Base-by-base conservation (phyloP, 2,329 filamentous ascomycete species). In the Aureobasidium sp. region DNA sequence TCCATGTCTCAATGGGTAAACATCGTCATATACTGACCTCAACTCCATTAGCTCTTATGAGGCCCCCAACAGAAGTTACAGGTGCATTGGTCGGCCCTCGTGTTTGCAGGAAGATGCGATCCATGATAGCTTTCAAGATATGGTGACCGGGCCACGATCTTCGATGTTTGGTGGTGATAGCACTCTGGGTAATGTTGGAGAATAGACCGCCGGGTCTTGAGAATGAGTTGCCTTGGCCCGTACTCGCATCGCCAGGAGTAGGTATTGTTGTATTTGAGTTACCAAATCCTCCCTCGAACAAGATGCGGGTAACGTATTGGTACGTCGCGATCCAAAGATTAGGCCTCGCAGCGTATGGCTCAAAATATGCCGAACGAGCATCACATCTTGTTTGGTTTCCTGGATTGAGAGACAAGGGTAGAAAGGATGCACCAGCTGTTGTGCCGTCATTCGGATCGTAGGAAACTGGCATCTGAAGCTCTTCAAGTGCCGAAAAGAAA, bases 351-450 rank as follows among this genome's bases (percentile, higher is more conserved):
- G 65, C 65, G 13, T 71, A 67, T 10, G 70, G 68, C 58, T 76
- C 73, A 57, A 72, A 74, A 61, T 79, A 77, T 5, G 72, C 72
- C n/a, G 64, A 66, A 13, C 73, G 67, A n/a, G 77, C 73, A 64
- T 76, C 75, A 5, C 73, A 75, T 34, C 77, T 72, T 39, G 72
- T 73, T 63, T 73, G 71, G 58, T 65, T 71, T 27, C 67, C 64
- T 5, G 74, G 73, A 61, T 76, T 67, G 3, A 76, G 61, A 59
- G 70, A 67, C 36, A 69, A 67, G 3, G 75, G 73, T 8, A 76
- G 64, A 63, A 74, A 76, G 50, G 72, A 74, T 11, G 71, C 71
- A 3, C 75, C 74, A 34, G 71, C 69, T n/a, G 70, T 68, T 27
- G 66, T 66, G 13, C 75, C 75, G 32, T 69, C 69, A 49, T 74